Conservation (phyloP, 805 yeast genomes). For the Zygosaccharomyces kombuchaensis region DNA sequence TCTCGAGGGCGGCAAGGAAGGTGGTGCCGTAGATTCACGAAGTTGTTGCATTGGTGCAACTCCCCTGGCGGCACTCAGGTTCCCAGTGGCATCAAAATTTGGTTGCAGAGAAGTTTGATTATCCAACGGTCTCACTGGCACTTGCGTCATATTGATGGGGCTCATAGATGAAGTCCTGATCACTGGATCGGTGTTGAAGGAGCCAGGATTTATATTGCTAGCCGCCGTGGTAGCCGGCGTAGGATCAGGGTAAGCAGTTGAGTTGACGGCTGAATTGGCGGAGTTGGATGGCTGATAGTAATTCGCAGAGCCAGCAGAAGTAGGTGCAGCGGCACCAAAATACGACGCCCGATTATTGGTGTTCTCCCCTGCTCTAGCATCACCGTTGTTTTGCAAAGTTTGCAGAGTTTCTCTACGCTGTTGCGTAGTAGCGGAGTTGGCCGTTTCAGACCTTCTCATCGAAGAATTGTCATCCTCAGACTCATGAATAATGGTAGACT, state of each 20-base stretch:
- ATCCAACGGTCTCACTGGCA: slow-evolving; percentile 1
- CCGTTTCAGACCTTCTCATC: slow-evolving; percentile 8
- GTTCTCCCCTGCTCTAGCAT: background rate
- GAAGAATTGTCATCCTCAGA: slow-evolving; percentile 5
- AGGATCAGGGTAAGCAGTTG: background rate
- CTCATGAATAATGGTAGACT: slow-evolving; percentile 9
- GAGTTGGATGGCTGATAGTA: slow-evolving; percentile 2
- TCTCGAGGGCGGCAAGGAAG: slow-evolving; percentile 41
- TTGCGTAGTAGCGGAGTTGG: slow-evolving; percentile 2
- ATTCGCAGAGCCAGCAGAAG: slow-evolving; percentile 1
- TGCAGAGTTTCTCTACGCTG: slow-evolving; percentile 12
- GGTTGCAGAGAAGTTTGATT: background rate
- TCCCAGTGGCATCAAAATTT: background rate
- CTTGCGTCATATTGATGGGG: slow-evolving; percentile 2
- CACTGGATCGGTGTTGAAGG: background rate
- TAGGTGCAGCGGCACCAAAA: background rate
- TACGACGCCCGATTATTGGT: slow-evolving; percentile 2
- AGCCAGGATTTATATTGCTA: slow-evolving; percentile 1
- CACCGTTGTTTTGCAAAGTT: slow-evolving; percentile 6
- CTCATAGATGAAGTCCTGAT: background rate
- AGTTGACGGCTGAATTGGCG: background rate
- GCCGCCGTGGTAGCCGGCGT: slow-evolving; percentile 3
- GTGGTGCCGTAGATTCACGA: slow-evolving; percentile 54
- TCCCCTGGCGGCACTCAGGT: background rate
- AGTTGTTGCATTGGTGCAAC: slow-evolving; percentile 17